These are phyloP conservation scores for Carallia pectinifolia DNA, from an alignment of 345 rosid species.

Conservation along the genomic window DNA sequence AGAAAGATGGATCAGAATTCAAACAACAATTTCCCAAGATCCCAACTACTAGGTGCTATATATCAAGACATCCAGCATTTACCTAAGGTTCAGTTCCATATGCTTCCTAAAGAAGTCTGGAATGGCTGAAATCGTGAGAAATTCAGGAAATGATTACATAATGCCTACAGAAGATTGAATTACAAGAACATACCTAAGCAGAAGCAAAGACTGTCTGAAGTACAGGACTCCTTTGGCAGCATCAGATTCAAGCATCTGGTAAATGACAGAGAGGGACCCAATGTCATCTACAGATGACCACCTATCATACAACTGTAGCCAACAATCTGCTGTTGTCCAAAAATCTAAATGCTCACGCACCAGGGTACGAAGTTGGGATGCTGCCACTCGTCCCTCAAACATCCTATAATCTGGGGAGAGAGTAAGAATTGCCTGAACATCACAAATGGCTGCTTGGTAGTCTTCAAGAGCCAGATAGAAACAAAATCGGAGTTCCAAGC, in stretches of 20 bases:
- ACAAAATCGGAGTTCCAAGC: conserved; percentile 96
- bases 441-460: conserved; percentile 79
- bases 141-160: not conserved
- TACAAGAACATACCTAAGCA: conserved; percentile 56
- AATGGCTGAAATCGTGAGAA: not conserved
- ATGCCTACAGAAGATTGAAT: conserved; percentile 1
- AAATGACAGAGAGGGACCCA: conserved; percentile 96
- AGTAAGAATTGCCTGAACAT: conserved; percentile 92
- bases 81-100: not conserved
- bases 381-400: conserved; percentile 95
- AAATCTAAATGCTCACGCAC: conserved; percentile 85
- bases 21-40: not conserved
- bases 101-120: conserved; percentile 1
- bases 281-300: conserved; percentile 98
- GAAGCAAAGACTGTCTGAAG: conserved; percentile 94
- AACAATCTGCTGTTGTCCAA: conserved; percentile 98
- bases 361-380: conserved; percentile 77
- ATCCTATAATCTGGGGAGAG: conserved; percentile 81
- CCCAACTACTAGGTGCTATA: not conserved
- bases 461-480: conserved; percentile 86
- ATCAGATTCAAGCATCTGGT: conserved; percentile 98
- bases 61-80: not conserved
- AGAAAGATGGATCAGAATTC: not conserved
- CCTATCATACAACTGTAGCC: conserved; percentile 92
- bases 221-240: conserved; percentile 84